Evolutionary conservation across 2,329 filamentous ascomycete genomes (phyloP).

Genomic region (Didymella segeticola): DNA sequence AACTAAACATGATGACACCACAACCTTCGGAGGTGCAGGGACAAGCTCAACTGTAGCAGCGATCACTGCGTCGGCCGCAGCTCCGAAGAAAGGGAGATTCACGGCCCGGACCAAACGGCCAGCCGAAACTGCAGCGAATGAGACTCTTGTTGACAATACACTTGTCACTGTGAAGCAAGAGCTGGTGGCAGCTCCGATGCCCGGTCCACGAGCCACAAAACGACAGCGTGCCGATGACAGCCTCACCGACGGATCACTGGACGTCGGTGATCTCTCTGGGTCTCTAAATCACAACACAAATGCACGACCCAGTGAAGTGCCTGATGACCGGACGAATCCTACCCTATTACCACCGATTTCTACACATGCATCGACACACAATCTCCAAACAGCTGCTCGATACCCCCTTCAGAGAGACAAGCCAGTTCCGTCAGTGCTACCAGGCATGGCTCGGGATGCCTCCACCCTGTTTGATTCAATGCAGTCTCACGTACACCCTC

Average conservation of each 20-base stretch:
- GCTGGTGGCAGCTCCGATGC: background rate
- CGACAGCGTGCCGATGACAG: constrained; percentile 22
- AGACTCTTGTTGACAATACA: background rate
- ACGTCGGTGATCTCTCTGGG: background rate
- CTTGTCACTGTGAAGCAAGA: background rate
- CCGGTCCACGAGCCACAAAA: constrained; percentile 17
- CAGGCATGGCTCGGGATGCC: background rate
- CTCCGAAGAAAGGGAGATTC: constrained; percentile 7
- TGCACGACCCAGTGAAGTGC: background rate
- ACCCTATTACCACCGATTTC: background rate
- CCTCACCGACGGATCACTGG: background rate
- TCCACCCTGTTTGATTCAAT: background rate
- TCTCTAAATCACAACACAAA: too few species aligned
- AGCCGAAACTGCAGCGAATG: background rate
- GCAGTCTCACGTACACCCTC: background rate
- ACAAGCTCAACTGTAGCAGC: constrained; percentile 11
- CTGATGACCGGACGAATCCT: background rate
- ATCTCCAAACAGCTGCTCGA: background rate
- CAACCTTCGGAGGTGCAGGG: background rate
- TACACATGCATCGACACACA: background rate
- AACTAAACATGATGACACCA: background rate
- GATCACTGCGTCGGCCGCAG: constrained; percentile 10
- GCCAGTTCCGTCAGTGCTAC: background rate
- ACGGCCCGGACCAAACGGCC: constrained; percentile 9
- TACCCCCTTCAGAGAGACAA: background rate